Conservation (phyloP, 2,329 filamentous ascomycete species). For the Hypoxylon rubiginosum region DNA sequence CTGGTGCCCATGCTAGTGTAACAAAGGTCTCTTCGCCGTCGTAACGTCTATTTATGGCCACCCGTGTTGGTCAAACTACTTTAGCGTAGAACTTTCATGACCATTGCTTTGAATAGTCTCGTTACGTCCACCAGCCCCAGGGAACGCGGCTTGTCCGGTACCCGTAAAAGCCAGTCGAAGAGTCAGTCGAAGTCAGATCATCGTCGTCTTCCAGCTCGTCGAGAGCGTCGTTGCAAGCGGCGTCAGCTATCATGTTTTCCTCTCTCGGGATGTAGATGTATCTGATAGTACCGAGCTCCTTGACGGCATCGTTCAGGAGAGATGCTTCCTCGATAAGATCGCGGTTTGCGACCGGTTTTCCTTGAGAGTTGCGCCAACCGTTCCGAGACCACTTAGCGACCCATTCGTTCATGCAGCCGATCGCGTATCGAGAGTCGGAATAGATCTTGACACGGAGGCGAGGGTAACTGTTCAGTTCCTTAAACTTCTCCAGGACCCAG, state of each 20-base stretch:
- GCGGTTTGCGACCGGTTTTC: slow-evolving; percentile 52
- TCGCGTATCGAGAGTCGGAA: slow-evolving; percentile 55
- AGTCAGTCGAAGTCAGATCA: not conserved
- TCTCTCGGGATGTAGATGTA: slow-evolving; percentile 54
- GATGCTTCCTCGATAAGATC: slow-evolving; percentile 52
- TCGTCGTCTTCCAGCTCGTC: slow-evolving; percentile 31
- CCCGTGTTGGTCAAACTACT: too few species aligned
- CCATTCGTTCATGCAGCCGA: slow-evolving; percentile 53
- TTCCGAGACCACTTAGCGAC: slow-evolving; percentile 52
- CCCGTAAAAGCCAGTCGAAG: slow-evolving; percentile 4
- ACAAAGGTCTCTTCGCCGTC: too few species aligned
- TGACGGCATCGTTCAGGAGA: slow-evolving; percentile 46
- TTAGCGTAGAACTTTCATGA: too few species aligned
- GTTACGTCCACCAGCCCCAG: too few species aligned
- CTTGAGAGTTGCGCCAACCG: slow-evolving; percentile 51
- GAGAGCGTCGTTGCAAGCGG: slow-evolving; percentile 49
- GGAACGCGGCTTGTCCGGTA: too few species aligned
- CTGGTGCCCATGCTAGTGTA: too few species aligned
- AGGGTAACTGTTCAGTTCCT: slow-evolving; percentile 37
- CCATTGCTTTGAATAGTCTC: too few species aligned
- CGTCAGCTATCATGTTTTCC: slow-evolving; percentile 52
- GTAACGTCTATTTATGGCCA: too few species aligned
- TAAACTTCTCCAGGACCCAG: slow-evolving; percentile 56
- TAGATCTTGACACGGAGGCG: slow-evolving; percentile 49
- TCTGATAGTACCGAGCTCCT: slow-evolving; percentile 47